Conservation (phyloP, 306 rosid species). For the Cicer cuneatum region DNA sequence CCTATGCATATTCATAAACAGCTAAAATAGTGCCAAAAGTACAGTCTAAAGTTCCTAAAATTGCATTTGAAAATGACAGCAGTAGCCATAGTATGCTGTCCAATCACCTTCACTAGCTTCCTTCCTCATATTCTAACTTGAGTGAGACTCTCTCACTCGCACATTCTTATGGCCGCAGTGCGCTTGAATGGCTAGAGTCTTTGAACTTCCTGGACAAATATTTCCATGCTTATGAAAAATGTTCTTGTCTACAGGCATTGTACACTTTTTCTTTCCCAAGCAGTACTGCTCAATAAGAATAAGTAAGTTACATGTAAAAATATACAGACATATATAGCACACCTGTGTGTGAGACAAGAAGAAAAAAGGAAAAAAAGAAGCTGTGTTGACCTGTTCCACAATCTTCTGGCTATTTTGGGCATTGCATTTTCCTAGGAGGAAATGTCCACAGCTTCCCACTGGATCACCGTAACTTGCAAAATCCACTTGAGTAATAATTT, state of each 20-base stretch:
- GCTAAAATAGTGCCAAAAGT: constrained; percentile 5
- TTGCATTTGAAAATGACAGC: constrained; percentile 15
- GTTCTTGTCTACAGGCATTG: constrained; percentile 26
- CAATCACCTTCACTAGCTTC: neutral
- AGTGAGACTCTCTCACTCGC: neutral
- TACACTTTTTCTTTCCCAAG: constrained; percentile 35
- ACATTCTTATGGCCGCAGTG: constrained; percentile 11
- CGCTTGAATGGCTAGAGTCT: constrained; percentile 29
- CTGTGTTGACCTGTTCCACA: constrained; percentile 30
- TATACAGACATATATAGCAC: constrained; percentile 17
- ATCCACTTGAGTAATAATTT: neutral
- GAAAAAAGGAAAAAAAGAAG: neutral
- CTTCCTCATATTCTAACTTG: constrained; percentile 2
- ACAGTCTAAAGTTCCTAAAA: neutral
- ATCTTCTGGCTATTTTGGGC: constrained; percentile 21
- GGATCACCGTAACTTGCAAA: constrained; percentile 38
- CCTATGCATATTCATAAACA: constrained; percentile 2
- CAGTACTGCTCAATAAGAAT: constrained; percentile 23
- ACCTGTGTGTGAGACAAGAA: neutral
- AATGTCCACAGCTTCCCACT: constrained; percentile 19
- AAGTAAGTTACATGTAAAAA: neutral
- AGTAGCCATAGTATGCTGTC: neutral
- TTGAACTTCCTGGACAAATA: constrained; percentile 7
- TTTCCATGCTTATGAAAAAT: constrained; percentile 25
- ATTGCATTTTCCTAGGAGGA: constrained; percentile 33